Percentiles rank a stretch among this genome's conserved stretches.
Evolutionary conservation across 192 early-diverging fungal species (phyloP).

Genomic region (Borealophlyctis nickersoniae): DNA sequence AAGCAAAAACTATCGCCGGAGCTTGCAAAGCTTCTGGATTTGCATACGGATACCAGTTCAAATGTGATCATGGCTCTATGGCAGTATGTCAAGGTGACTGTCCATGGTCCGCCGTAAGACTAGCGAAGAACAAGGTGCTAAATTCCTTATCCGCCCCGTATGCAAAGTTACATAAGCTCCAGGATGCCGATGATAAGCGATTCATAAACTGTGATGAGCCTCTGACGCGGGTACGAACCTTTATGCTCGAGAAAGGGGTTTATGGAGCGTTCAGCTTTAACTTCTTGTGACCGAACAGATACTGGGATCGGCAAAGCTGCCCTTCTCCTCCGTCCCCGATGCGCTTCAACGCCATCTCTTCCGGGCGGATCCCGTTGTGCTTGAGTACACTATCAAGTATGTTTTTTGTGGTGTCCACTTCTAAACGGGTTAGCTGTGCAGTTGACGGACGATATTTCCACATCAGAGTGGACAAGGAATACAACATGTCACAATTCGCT

Average conservation of each 20-base stretch:
- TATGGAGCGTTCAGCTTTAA: no score
- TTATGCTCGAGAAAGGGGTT: no score
- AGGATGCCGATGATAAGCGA: slow-evolving; percentile 86
- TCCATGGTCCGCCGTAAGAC: neutral
- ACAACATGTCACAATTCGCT: slow-evolving; percentile 69
- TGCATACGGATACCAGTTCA: slow-evolving; percentile 68
- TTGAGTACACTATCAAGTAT: slow-evolving; percentile 86
- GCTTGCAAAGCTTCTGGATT: slow-evolving; percentile 72
- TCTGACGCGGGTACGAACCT: neutral
- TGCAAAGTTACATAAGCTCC: slow-evolving; percentile 74
- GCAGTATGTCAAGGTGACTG: slow-evolving; percentile 89
- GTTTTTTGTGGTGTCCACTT: neutral
- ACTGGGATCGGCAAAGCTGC: slow-evolving; percentile 61
- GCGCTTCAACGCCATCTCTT: slow-evolving; percentile 70
- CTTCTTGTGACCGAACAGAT: slow-evolving; percentile 43
- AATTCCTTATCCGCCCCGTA: neutral
- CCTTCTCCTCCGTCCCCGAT: slow-evolving; percentile 80
- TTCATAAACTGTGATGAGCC: slow-evolving; percentile 79
- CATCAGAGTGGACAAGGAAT: slow-evolving; percentile 68
- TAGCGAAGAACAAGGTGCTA: neutral
- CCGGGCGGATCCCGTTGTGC: slow-evolving; percentile 80
- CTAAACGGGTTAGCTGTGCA: neutral
- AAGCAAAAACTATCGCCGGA: slow-evolving; percentile 75
- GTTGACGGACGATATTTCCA: neutral
- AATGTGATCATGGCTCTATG: slow-evolving; percentile 84